Conservation (phyloP, 495 filamentous ascomycete species). For the Delitschia confertaspora region DNA sequence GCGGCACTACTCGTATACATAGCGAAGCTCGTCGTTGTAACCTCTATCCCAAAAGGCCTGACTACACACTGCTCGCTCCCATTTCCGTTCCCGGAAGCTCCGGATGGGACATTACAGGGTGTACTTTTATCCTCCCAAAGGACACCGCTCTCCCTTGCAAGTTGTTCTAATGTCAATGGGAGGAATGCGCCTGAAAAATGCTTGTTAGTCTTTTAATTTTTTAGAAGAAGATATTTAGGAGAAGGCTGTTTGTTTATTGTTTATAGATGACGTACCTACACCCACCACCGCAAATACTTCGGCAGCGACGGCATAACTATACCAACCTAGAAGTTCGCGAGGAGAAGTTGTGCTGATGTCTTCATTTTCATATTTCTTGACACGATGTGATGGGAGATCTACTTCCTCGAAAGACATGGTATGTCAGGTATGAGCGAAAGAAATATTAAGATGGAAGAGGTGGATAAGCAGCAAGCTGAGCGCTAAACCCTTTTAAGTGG, state of each 20-base stretch:
- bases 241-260: too few species aligned
- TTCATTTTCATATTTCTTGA: slow-evolving; percentile 8
- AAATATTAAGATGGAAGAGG: too few species aligned
- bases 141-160: slow-evolving; percentile 81
- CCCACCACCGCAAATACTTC: slow-evolving; percentile 25
- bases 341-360: slow-evolving; percentile 11
- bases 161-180: slow-evolving; percentile 80
- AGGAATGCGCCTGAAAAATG: slow-evolving; percentile 46
- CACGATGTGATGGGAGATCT: slow-evolving; percentile 2
- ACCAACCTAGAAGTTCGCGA: slow-evolving; percentile 18
- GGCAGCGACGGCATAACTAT: slow-evolving; percentile 16
- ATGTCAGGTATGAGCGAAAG: too few species aligned
- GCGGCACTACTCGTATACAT: slow-evolving; percentile 49
- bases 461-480: too few species aligned
- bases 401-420: slow-evolving; percentile 16
- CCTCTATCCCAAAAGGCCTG: slow-evolving; percentile 37
- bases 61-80: slow-evolving; percentile 40
- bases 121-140: slow-evolving; percentile 63
- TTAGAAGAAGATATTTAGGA: too few species aligned
- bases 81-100: not conserved
- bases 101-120: slow-evolving; percentile 46
- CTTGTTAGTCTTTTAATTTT: too few species aligned
- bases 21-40: slow-evolving; percentile 47
- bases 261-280: slow-evolving; percentile 16
- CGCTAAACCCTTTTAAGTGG: too few species aligned